Conservation (phyloP, 23 red algal species). For the Gracilaria caudata region DNA sequence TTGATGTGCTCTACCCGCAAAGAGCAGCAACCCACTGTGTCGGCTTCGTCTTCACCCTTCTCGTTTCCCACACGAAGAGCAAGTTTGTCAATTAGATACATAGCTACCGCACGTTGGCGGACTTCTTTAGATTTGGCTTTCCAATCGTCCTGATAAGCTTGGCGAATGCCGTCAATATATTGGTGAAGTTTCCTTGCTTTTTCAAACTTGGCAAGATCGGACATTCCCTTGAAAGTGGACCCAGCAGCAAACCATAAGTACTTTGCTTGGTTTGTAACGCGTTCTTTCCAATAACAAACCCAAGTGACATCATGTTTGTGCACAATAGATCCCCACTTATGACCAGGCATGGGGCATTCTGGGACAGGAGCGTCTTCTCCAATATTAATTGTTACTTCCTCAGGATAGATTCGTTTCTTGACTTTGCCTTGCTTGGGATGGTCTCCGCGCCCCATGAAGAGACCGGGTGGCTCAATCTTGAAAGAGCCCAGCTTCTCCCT, state of each 20-base stretch:
- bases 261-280: slow-evolving; percentile 85
- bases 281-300: slow-evolving; percentile 96
- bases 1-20: slow-evolving; percentile 95
- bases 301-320: slow-evolving; percentile 95
- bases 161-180: slow-evolving; percentile 83
- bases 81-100: slow-evolving; percentile 99
- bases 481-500: slow-evolving; percentile 97
- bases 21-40: slow-evolving; percentile 99
- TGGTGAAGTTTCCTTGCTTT: slow-evolving; percentile 84
- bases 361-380: slow-evolving; percentile 87
- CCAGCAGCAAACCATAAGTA: slow-evolving; percentile 92
- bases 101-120: slow-evolving; percentile 85
- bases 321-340: slow-evolving; percentile 91
- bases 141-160: slow-evolving; percentile 79
- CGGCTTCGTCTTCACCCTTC: slow-evolving; percentile 98
- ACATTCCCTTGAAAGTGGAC: slow-evolving; percentile 91
- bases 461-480: slow-evolving; percentile 92
- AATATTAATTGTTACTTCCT: slow-evolving; percentile 97
- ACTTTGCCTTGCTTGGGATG: slow-evolving; percentile 97
- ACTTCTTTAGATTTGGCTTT: slow-evolving; percentile 59
- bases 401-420: slow-evolving; percentile 93
- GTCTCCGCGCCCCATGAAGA: slow-evolving; percentile 97
- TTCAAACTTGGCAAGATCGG: slow-evolving; percentile 96
- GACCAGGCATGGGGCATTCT: slow-evolving; percentile 85
- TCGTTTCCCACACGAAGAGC: slow-evolving; percentile 98